Conservation (phyloP, 345 rosid genomes). For the Carallia pectinifolia region DNA sequence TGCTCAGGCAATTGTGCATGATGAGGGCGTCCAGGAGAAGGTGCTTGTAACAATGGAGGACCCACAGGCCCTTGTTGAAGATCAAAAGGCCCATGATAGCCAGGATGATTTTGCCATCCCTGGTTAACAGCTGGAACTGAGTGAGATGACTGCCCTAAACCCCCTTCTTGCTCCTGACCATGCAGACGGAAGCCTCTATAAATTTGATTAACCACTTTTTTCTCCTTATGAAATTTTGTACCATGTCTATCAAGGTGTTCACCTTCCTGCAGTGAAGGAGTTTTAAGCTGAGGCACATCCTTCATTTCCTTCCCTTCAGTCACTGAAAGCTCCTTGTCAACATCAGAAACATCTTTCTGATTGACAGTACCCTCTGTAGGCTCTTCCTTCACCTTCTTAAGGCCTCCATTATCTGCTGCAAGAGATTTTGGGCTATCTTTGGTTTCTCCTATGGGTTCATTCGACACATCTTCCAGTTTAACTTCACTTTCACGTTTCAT, state of each 20-base stretch:
- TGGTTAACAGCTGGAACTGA: constrained; percentile 14
- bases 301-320: constrained; percentile 27
- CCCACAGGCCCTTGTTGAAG: constrained; percentile 42
- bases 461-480: constrained; percentile 25
- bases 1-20: constrained; percentile 31
- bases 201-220: constrained; percentile 20
- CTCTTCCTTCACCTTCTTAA: constrained; percentile 39
- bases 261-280: constrained; percentile 28
- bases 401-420: constrained; percentile 23
- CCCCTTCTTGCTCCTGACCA: constrained; percentile 29
- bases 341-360: constrained; percentile 29
- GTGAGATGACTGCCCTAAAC: constrained; percentile 20
- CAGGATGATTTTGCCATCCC: constrained; percentile 27
- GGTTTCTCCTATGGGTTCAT: constrained; percentile 25
- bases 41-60: constrained; percentile 38
- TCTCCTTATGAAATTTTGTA: constrained; percentile 24
- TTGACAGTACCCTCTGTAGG: constrained; percentile 20
- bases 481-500: constrained; percentile 40
- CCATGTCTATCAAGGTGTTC: constrained; percentile 26
- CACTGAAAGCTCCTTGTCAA: constrained; percentile 19
- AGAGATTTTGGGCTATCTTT: constrained; percentile 25
- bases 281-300: constrained; percentile 26
- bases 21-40: constrained; percentile 38
- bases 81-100: constrained; percentile 26
- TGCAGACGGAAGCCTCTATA: constrained; percentile 27